Evolutionary conservation across 768 basidiomycete species (phyloP), one percentile per base, ranked within the genome.

Genomic region (Phaeolepiota aurea): DNA sequence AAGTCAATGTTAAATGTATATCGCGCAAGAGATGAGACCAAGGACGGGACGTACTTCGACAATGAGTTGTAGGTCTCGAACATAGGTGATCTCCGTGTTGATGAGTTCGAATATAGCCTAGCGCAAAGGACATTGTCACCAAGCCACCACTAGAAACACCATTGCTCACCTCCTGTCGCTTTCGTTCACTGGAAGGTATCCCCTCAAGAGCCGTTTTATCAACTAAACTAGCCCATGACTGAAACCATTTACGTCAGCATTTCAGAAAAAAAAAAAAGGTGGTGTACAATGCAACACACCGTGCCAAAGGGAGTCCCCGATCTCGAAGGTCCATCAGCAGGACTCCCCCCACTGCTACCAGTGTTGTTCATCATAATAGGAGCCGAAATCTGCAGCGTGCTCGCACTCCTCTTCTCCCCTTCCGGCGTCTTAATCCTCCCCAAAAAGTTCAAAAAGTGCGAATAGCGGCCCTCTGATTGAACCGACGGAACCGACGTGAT

Each of bases 91-190:
- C 58, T 99, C 94, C 0, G 94, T 98, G 4, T 74, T 73, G 49
- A 98, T 94, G 39, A 98, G 71, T 62, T 99, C 94, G 49, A 97
- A 98, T 38, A 96, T 94, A 0, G 88, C 84, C 81, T 86, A 48
- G 2, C n/a, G n/a, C n/a, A n/a, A n/a, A n/a, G n/a, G n/a, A n/a
- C n/a, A n/a, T n/a, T n/a, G n/a, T n/a, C n/a, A n/a, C n/a, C n/a
- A n/a, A n/a, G n/a, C n/a, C n/a, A n/a, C n/a, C n/a, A n/a, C n/a
- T n/a, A n/a, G n/a, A n/a, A n/a, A n/a, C n/a, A n/a, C n/a, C n/a
- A n/a, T n/a, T n/a, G n/a, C 63, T 40, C 45, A 82, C 85, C 69
- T 98, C 94, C 61, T 97, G 94, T 40, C 93, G 72, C 44, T 79
- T 82, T 33, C 93, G 72, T 56, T 98, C 94, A 16, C 66, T 66